A percentile compares a stretch with the other conserved stretches of the same genome.
phyloP scores from a whole-genome alignment of 2,329 filamentous ascomycete species.

The Ramichloridium luteum region DNA sequence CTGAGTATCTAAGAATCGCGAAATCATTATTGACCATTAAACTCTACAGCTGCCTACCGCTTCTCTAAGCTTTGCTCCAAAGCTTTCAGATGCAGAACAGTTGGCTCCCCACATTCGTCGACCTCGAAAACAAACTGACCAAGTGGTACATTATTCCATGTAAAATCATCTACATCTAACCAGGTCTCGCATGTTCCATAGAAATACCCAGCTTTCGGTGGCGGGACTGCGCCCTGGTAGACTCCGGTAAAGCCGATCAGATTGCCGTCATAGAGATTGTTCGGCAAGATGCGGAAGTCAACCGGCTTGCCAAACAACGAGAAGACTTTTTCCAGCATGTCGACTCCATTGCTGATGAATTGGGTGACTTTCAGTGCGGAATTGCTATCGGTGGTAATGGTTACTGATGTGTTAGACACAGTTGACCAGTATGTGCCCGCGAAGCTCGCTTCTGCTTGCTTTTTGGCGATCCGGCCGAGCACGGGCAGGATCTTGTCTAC shows the following conservation, averaged over 20 bases:
- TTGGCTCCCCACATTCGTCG: constrained; percentile 10
- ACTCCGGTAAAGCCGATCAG: constrained; percentile 25
- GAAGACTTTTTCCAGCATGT: background rate
- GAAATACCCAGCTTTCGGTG: constrained; percentile 9
- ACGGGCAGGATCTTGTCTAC: background rate
- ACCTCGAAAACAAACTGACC: constrained; percentile 16
- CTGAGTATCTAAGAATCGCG: too few relatives aligned
- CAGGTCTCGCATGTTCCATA: constrained; percentile 10
- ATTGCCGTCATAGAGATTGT: constrained; percentile 20
- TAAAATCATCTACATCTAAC: constrained; percentile 14
- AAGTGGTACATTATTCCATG: constrained; percentile 11
- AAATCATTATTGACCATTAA: too few relatives aligned
- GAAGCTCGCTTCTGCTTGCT: background rate
- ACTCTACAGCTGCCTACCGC: constrained; percentile 9
- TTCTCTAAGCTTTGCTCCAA: constrained; percentile 9
- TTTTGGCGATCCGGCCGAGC: constrained; percentile 1
- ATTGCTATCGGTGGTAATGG: background rate
- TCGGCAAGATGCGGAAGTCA: constrained; percentile 1
- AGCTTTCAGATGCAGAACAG: constrained; percentile 9
- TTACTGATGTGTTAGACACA: constrained; percentile 2
- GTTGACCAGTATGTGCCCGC: background rate
- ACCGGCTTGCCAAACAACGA: constrained; percentile 27
- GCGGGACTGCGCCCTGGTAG: constrained; percentile 8
- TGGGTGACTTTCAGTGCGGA: constrained; percentile 2
- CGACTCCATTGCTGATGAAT: constrained; percentile 2